These are phyloP conservation scores for Chenopodium quinoa DNA, from an alignment of 148 eudicot species.

Conservation along the genomic window DNA sequence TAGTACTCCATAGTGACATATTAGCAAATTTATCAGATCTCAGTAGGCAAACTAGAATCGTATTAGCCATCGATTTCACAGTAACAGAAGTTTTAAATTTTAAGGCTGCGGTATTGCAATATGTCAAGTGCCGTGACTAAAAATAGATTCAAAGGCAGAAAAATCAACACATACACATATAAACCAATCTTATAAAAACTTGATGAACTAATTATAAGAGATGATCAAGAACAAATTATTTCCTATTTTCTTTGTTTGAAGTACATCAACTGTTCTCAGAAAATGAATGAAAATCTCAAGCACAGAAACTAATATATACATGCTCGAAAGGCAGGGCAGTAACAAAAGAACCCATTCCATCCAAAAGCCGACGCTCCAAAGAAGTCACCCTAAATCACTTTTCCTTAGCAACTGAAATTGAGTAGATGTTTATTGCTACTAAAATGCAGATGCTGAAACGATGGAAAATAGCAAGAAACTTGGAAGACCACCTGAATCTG, in stretches of 20 bases:
- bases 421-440: conserved; percentile 16
- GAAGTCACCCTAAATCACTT: conserved; percentile 8
- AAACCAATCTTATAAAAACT: not conserved
- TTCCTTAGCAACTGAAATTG: conserved; percentile 20
- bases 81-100: too few relatives aligned
- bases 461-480: conserved; percentile 6
- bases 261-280: conserved; percentile 10
- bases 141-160: not conserved
- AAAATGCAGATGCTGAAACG: conserved; percentile 12
- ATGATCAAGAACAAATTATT: conserved; percentile 7
- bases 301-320: conserved; percentile 1
- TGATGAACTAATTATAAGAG: not conserved
- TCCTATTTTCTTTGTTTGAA: conserved; percentile 1
- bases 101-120: too few relatives aligned
- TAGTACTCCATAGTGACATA: too few relatives aligned
- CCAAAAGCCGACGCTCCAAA: conserved; percentile 17
- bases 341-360: not conserved
- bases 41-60: too few relatives aligned
- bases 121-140: too few relatives aligned
- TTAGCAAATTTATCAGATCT: too few relatives aligned
- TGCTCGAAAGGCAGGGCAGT: not conserved
- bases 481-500: conserved; percentile 20
- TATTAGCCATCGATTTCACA: too few relatives aligned
- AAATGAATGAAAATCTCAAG: not conserved
- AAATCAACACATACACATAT: not conserved